Conservation (phyloP, 805 yeast species). For the Tetrapisispora fleetii region DNA sequence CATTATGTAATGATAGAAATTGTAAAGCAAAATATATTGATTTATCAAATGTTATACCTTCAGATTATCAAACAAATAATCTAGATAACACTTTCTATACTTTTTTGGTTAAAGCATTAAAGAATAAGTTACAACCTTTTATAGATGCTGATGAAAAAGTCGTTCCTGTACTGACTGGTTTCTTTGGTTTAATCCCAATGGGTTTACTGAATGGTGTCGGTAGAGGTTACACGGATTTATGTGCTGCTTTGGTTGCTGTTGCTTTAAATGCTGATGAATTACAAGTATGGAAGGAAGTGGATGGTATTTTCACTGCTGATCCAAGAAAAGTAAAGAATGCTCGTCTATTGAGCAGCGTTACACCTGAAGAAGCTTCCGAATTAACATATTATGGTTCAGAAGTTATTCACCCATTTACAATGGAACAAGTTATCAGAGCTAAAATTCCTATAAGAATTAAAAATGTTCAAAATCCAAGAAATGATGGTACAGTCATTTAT, state of each 20-base stretch:
- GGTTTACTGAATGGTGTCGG: constrained; percentile 90
- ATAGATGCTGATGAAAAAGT: constrained; percentile 29
- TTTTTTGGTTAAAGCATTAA: constrained; percentile 44
- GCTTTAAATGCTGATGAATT: constrained; percentile 87
- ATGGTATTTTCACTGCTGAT: constrained; percentile 97
- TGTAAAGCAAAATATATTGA: constrained; percentile 70
- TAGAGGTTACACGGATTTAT: constrained; percentile 93
- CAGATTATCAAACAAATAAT: constrained; percentile 43
- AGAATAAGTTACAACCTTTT: constrained; percentile 36
- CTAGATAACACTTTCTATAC: constrained; percentile 60
- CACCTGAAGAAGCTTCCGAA: constrained; percentile 98
- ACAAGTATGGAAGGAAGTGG: constrained; percentile 98
- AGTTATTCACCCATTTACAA: constrained; percentile 96
- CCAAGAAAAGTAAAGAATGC: constrained; percentile 93
- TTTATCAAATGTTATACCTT: constrained; percentile 60
- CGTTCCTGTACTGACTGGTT: constrained; percentile 92
- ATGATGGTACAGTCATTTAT: constrained; percentile 86
- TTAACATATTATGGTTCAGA: constrained; percentile 95
- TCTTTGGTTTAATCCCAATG: constrained; percentile 93
- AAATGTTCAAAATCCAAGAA: constrained; percentile 89
- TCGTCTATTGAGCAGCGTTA: constrained; percentile 71
- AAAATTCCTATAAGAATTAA: constrained; percentile 94
- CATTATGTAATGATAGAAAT: constrained; percentile 76
- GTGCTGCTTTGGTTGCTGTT: constrained; percentile 94
- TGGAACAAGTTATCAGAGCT: constrained; percentile 97